Conservation (phyloP, 768 basidiomycete genomes). For the Auricularia auricula-judae region DNA sequence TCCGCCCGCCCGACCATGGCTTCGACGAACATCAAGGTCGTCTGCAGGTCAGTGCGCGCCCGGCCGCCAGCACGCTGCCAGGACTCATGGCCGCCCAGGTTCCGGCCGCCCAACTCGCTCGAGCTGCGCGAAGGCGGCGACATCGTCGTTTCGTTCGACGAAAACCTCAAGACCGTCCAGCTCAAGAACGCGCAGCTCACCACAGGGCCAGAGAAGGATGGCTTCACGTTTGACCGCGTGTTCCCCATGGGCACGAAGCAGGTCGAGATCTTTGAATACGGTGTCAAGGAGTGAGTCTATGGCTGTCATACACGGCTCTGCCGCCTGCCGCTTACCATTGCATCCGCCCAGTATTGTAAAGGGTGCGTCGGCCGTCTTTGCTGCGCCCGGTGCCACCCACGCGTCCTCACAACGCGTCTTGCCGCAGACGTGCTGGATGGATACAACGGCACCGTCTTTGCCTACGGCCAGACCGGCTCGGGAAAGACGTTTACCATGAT, state of each 20-base stretch:
- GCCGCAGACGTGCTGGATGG: conserved; percentile 87
- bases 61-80: background rate
- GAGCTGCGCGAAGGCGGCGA: conserved; percentile 82
- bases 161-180: conserved; percentile 73
- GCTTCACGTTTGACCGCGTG: conserved; percentile 95
- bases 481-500: conserved; percentile 98
- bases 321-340: conserved; percentile 4
- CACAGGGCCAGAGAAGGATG: conserved; percentile 88
- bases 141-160: conserved; percentile 81
- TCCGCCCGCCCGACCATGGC: conserved; percentile 37
- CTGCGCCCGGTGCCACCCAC: conserved; percentile 6
- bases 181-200: conserved; percentile 59
- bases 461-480: conserved; percentile 79
- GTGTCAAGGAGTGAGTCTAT: conserved; percentile 78
- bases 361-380: conserved; percentile 34
- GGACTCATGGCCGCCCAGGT: conserved; percentile 34
- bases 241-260: conserved; percentile 90
- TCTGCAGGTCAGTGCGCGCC: conserved; percentile 72
- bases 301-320: background rate
- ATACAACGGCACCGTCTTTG: conserved; percentile 94
- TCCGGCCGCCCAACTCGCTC: conserved; percentile 89
- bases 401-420: conserved; percentile 1
- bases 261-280: conserved; percentile 94
- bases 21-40: conserved; percentile 91
- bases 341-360: conserved; percentile 62